Evolutionary conservation across 2,329 filamentous ascomycete species (phyloP).

Genomic region (Phoma sp.): DNA sequence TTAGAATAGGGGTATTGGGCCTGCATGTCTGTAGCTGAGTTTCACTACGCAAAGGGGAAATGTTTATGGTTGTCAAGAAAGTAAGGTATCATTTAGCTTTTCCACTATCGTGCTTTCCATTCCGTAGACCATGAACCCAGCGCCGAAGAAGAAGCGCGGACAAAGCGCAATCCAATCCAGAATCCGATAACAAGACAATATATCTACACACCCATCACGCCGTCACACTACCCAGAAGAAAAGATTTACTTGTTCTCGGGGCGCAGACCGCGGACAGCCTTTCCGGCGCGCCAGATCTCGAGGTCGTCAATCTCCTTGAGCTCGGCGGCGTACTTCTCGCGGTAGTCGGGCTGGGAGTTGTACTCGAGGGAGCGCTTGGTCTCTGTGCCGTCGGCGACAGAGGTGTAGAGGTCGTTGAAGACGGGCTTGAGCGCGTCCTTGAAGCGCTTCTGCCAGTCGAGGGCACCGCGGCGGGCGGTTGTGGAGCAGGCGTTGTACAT

Average conservation of each 20-base stretch:
- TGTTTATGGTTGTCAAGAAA: background rate
- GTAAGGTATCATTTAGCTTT: constrained; percentile 16
- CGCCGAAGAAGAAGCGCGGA: constrained; percentile 13
- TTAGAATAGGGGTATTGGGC: too few species aligned
- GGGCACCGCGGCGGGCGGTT: constrained; percentile 95
- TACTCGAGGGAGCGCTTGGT: constrained; percentile 96
- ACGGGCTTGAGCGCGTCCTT: constrained; percentile 98
- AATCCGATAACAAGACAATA: constrained; percentile 9
- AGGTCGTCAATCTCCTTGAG: constrained; percentile 97
- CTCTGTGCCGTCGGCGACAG: constrained; percentile 89
- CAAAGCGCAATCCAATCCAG: constrained; percentile 10
- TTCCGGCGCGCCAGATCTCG: constrained; percentile 99
- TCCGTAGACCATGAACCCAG: constrained; percentile 9
- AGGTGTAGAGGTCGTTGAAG: constrained; percentile 96
- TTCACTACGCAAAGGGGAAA: too few species aligned
- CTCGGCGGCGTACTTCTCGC: constrained; percentile 96
- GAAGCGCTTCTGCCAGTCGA: constrained; percentile 98
- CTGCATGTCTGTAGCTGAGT: too few species aligned
- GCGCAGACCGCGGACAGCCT: constrained; percentile 76
- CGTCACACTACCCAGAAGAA: background rate
- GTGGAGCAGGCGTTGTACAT: constrained; percentile 99
- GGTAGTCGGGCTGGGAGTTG: constrained; percentile 95
- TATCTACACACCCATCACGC: constrained; percentile 7
- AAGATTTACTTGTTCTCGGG: constrained; percentile 48
- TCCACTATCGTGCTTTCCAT: background rate